These are phyloP conservation scores for Brassica juncea DNA, from an alignment of 345 rosid species.

Conservation along the genomic window DNA sequence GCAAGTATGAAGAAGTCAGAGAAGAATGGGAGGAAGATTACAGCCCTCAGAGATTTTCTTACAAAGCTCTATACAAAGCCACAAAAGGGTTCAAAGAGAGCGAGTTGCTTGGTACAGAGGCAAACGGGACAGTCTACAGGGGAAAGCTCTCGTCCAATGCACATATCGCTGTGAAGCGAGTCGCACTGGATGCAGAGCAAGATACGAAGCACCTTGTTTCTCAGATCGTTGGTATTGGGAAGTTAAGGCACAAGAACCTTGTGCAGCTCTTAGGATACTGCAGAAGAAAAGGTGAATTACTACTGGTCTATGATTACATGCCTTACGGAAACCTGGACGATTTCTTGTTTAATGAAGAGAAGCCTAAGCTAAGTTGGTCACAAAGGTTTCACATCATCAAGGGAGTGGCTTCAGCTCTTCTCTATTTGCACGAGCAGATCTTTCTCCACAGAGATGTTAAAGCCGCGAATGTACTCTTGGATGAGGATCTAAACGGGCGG, in stretches of 20 bases:
- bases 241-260: constrained; percentile 54
- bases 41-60: constrained; percentile 61
- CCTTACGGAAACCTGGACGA: constrained; percentile 61
- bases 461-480: constrained; percentile 82
- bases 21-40: constrained; percentile 75
- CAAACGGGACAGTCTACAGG: constrained; percentile 61
- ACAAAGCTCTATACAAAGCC: constrained; percentile 57
- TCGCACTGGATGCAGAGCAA: constrained; percentile 49
- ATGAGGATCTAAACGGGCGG: constrained; percentile 70
- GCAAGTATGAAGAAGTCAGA: constrained; percentile 55
- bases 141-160: constrained; percentile 51
- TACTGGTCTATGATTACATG: constrained; percentile 61
- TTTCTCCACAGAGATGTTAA: constrained; percentile 89
- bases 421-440: constrained; percentile 76
- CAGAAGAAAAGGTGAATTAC: constrained; percentile 55
- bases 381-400: constrained; percentile 76
- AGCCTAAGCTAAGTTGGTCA: constrained; percentile 61
- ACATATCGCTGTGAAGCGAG: constrained; percentile 60
- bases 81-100: constrained; percentile 63
- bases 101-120: constrained; percentile 57
- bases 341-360: constrained; percentile 42
- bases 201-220: constrained; percentile 55
- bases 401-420: constrained; percentile 77
- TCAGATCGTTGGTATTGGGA: constrained; percentile 53
- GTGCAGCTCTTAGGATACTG: constrained; percentile 61